Percentiles rank a stretch among this genome's conserved stretches.
Evolutionary conservation across 495 filamentous ascomycete species (phyloP).

Genomic region (Entonaema liquescens): DNA sequence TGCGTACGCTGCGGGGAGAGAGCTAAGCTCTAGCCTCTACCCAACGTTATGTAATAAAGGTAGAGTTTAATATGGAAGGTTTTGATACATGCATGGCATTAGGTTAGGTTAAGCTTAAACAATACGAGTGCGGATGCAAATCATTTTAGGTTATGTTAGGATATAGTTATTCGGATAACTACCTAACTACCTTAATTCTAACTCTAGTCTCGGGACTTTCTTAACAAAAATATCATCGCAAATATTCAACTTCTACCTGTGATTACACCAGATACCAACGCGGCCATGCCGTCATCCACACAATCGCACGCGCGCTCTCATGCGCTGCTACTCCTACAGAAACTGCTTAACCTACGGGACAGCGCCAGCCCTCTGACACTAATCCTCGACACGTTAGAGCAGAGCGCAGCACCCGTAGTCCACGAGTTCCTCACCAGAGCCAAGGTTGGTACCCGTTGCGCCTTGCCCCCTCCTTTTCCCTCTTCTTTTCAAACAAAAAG

Average conservation of each 20-base stretch:
- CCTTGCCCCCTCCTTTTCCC: background rate
- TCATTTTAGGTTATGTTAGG: too few species aligned
- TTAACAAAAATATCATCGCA: background rate
- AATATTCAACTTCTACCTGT: background rate
- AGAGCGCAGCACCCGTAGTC: slow-evolving; percentile 75
- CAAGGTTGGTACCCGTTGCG: slow-evolving; percentile 60
- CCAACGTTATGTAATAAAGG: background rate
- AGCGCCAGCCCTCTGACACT: slow-evolving; percentile 86
- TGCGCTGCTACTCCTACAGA: slow-evolving; percentile 85
- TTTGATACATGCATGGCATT: slow-evolving; percentile 3
- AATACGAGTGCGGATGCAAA: too few species aligned
- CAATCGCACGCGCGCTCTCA: slow-evolving; percentile 80
- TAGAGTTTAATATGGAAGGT: background rate
- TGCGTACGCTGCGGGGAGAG: slow-evolving; percentile 30
- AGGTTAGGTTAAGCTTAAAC: background rate
- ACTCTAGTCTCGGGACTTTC: too few species aligned
- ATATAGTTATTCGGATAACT: too few species aligned
- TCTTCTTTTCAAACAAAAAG: too few species aligned
- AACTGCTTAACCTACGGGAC: slow-evolving; percentile 79
- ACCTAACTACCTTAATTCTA: too few species aligned
- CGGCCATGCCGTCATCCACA: slow-evolving; percentile 57
- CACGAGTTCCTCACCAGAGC: slow-evolving; percentile 78
- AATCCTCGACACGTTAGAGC: slow-evolving; percentile 84
- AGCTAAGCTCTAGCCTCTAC: slow-evolving; percentile 12
- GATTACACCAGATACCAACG: background rate